These are phyloP conservation scores for Blastobotrys muscicola DNA, from an alignment of 805 yeast species.

Conservation along the genomic window DNA sequence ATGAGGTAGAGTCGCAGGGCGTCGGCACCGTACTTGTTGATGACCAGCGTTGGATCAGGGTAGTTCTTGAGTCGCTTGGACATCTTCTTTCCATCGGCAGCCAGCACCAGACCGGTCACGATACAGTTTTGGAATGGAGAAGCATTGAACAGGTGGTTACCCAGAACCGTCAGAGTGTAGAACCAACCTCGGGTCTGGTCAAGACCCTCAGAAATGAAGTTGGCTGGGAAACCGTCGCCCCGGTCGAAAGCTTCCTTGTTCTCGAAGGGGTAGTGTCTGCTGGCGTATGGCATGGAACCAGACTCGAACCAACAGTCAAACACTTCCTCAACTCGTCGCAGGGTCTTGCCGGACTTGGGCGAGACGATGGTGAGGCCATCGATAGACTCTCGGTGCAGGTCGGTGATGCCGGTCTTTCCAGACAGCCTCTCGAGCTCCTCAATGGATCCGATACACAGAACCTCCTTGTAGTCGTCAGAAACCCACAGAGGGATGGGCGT, in stretches of 20 bases:
- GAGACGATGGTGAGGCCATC: conserved; percentile 93
- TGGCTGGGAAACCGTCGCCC: conserved; percentile 76
- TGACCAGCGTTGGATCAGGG: conserved; percentile 83
- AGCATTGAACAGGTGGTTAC: conserved; percentile 84
- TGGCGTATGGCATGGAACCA: conserved; percentile 98
- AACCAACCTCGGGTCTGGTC: conserved; percentile 99
- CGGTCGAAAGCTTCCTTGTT: conserved; percentile 52
- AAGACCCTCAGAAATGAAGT: conserved; percentile 95
- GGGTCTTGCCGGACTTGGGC: conserved; percentile 72
- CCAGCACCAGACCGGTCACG: conserved; percentile 92
- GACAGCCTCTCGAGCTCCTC: conserved; percentile 77
- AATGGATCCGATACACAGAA: conserved; percentile 88
- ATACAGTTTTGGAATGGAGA: conserved; percentile 94
- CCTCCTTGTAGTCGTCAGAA: conserved; percentile 83
- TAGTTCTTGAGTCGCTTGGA: conserved; percentile 96
- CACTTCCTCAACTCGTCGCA: conserved; percentile 91
- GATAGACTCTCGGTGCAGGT: conserved; percentile 87
- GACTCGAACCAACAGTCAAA: conserved; percentile 99
- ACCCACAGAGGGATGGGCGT: conserved; percentile 98
- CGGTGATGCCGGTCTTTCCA: conserved; percentile 74
- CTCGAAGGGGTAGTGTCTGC: conserved; percentile 95
- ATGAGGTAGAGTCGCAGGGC: conserved; percentile 92
- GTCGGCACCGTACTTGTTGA: conserved; percentile 93
- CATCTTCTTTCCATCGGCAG: conserved; percentile 98
- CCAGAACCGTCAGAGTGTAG: conserved; percentile 90